phyloP scores from a whole-genome alignment of 169 alveolate genomes.

The Plasmodium sp. region DNA sequence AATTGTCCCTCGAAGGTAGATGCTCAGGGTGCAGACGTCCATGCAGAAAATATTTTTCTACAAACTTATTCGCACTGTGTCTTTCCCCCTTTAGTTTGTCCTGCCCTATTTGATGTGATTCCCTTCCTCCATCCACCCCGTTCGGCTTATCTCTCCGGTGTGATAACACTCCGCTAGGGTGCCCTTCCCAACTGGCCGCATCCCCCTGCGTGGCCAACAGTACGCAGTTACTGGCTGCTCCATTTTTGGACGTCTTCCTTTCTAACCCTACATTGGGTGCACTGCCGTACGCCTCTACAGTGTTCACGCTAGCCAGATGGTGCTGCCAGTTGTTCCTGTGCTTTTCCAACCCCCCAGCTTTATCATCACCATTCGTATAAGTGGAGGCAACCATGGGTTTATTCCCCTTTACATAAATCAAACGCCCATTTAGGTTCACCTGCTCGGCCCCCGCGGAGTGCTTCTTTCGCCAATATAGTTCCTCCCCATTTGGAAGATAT shows the following conservation, averaged over 20 bases:
- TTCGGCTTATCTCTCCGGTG: neutral
- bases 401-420: neutral
- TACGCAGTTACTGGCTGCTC: neutral
- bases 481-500: neutral
- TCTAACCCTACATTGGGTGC: neutral
- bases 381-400: neutral
- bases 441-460: neutral
- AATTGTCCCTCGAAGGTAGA: neutral
- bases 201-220: neutral
- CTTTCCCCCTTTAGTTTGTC: neutral
- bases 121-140: neutral
- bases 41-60: constrained; percentile 4
- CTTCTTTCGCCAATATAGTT: neutral
- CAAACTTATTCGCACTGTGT: neutral
- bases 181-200: neutral
- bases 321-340: neutral
- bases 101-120: neutral
- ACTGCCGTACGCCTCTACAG: neutral
- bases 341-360: neutral
- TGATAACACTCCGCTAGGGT: neutral
- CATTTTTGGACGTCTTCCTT: neutral
- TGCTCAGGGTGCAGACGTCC: neutral
- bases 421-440: neutral
- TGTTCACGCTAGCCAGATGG: neutral
- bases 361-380: neutral